Conservation (phyloP, 768 basidiomycete genomes). For the Cystobasidium ongulense region DNA sequence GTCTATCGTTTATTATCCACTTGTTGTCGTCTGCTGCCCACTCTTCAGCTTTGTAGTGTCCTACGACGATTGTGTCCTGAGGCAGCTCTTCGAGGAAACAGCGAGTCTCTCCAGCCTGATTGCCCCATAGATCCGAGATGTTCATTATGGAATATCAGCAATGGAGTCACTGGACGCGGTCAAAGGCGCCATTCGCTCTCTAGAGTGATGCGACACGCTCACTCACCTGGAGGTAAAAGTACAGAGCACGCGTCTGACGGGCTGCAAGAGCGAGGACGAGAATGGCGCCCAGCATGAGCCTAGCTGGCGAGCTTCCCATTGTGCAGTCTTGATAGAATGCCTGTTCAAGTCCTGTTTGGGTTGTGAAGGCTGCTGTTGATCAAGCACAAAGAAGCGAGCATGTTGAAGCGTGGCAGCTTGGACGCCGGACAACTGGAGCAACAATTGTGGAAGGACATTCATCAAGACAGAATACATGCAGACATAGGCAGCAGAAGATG, state of each 20-base stretch:
- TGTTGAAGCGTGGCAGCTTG: background rate
- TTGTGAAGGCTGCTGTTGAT: background rate
- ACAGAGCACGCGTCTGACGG: slow-evolving; percentile 55
- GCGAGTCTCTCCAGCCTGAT: slow-evolving; percentile 66
- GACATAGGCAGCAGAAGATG: too few relatives aligned
- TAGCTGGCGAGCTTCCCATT: background rate
- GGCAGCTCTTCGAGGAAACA: slow-evolving; percentile 97
- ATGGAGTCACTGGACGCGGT: too few relatives aligned
- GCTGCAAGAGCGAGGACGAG: background rate
- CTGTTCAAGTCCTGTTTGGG: too few relatives aligned
- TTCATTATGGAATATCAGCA: too few relatives aligned
- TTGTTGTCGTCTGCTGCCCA: slow-evolving; percentile 67
- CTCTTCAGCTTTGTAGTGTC: slow-evolving; percentile 84
- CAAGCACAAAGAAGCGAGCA: background rate
- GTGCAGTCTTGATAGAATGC: background rate
- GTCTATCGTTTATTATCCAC: slow-evolving; percentile 63
- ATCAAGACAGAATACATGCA: background rate
- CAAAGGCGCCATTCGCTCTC: background rate
- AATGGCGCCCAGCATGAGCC: background rate
- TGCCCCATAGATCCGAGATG: too few relatives aligned
- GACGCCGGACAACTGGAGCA: background rate
- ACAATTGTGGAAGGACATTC: background rate
- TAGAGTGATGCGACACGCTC: background rate
- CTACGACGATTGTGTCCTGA: slow-evolving; percentile 87
- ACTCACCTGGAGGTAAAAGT: slow-evolving; percentile 79